A percentile compares a stretch with the other conserved stretches of the same genome.
Conservation (phyloP, 2,329 filamentous ascomycete genomes). For the Phyllosticta citrichinensis region DNA sequence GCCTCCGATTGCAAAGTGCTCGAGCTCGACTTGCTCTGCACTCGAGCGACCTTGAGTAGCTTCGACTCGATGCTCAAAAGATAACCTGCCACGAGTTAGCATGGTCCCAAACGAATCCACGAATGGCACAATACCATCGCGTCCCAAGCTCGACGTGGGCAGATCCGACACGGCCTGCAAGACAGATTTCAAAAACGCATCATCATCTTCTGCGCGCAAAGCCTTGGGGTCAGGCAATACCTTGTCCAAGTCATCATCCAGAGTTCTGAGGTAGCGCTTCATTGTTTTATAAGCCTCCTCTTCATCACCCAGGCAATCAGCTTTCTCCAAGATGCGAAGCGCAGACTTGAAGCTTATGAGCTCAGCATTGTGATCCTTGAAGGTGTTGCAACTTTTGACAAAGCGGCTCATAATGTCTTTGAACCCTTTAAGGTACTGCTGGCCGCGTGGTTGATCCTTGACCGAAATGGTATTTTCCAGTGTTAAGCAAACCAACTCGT, state of each 20-base stretch:
- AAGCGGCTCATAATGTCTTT: slow-evolving; percentile 14
- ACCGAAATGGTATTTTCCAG: slow-evolving; percentile 24
- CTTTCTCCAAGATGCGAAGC: background rate
- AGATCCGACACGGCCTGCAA: slow-evolving; percentile 2
- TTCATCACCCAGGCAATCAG: slow-evolving; percentile 1
- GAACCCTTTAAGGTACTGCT: slow-evolving; percentile 21
- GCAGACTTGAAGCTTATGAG: slow-evolving; percentile 8
- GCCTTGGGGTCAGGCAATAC: background rate
- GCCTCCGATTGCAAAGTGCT: slow-evolving; percentile 1
- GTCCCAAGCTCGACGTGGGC: background rate
- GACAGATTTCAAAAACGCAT: slow-evolving; percentile 1
- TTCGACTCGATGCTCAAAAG: slow-evolving; percentile 9
- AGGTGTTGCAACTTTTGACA: background rate
- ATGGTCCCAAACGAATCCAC: background rate
- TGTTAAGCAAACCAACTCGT: slow-evolving; percentile 18
- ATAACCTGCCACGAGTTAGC: background rate
- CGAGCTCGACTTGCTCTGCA: background rate
- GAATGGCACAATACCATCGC: background rate
- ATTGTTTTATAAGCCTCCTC: slow-evolving; percentile 9
- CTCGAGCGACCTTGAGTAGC: slow-evolving; percentile 2
- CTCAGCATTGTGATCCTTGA: slow-evolving; percentile 2
- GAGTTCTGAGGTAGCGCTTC: slow-evolving; percentile 6
- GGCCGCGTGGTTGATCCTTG: slow-evolving; percentile 24
- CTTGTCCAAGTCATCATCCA: slow-evolving; percentile 5
- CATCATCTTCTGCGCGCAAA: background rate